Evolutionary conservation across 1,284 basidiomycete species (phyloP), one percentile per base, ranked within the genome.

Genomic region (Pseudozyma hubeiensis): DNA sequence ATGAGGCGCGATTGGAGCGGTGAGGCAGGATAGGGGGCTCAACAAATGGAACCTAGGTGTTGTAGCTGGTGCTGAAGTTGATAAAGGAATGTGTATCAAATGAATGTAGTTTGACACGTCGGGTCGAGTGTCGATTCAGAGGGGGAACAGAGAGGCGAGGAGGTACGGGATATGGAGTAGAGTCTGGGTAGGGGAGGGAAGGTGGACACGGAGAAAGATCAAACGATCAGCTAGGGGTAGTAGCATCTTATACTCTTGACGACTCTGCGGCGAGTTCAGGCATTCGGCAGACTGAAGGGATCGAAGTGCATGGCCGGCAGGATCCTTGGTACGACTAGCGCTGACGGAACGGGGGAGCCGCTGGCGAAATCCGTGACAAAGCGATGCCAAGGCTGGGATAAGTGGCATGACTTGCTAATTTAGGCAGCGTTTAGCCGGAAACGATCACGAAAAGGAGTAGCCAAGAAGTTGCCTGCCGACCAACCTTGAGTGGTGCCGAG

Each of bases 231-330:
- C 34, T 14, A 43, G 55, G 29, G 8, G 33, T 13, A 4, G 5
- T 9, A 11, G 7, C 39, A 24, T 66, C 64, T 66, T 66, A 66
- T 66, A 66, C 57, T 60, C 43, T 44, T 19, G 47, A 24, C 17
- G 31, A 40, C 47, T n/a, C 33, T 33, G 30, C 30, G 10, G 6
- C 24, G 24, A 24, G 24, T 24, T 24, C 24, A 24, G 1, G 24
- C 24, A 24, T 2, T 24, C 24, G 24, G 24, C 24, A 24, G 24
- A 24, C 24, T 24, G 24, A 24, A 24, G 24, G 24, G 24, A 24
- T 24, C 24, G 24, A 24, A 24, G 24, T 24, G 24, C 24, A 24
- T 24, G 24, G 24, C 24, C 24, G 24, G 24, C 24, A 24, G 24
- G 24, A 24, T 24, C 24, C 24, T 24, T 24, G 24, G 24, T 24